Conservation (phyloP, 1,284 basidiomycete genomes). For the Trichosporon sp. region DNA sequence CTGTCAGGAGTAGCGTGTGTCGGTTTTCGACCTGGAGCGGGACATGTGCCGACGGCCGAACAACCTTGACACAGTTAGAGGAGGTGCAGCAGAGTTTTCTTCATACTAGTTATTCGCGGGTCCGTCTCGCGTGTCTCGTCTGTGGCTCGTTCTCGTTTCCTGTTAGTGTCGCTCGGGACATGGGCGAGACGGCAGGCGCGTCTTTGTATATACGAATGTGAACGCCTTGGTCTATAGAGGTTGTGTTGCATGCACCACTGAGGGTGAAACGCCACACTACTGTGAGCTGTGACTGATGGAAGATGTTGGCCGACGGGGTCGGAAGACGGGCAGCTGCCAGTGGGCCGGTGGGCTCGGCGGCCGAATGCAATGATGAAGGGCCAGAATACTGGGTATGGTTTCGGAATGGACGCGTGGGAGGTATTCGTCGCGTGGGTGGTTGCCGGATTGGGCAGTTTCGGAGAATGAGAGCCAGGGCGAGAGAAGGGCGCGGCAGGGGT, state of each 20-base stretch:
- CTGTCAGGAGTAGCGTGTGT: constrained; percentile 7
- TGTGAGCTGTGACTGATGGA: no score
- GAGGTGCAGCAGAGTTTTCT: constrained; percentile 3
- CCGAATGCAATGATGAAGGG: background rate
- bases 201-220: constrained; percentile 39
- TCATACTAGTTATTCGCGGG: background rate
- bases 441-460: background rate
- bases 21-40: background rate
- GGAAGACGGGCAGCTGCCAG: no score
- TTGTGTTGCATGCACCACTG: background rate
- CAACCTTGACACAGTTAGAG: background rate
- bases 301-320: no score
- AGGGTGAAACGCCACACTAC: background rate
- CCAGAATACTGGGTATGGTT: background rate
- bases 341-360: background rate
- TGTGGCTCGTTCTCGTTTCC: background rate
- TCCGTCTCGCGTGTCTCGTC: constrained; percentile 2
- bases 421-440: background rate
- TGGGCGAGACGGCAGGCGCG: constrained; percentile 20
- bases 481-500: background rate
- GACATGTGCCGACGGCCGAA: background rate
- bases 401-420: constrained; percentile 1
- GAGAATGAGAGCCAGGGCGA: background rate
- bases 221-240: constrained; percentile 32
- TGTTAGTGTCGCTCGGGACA: no score